phyloP scores from a whole-genome alignment of 768 basidiomycete species.

The Lentinus tigrinus region DNA sequence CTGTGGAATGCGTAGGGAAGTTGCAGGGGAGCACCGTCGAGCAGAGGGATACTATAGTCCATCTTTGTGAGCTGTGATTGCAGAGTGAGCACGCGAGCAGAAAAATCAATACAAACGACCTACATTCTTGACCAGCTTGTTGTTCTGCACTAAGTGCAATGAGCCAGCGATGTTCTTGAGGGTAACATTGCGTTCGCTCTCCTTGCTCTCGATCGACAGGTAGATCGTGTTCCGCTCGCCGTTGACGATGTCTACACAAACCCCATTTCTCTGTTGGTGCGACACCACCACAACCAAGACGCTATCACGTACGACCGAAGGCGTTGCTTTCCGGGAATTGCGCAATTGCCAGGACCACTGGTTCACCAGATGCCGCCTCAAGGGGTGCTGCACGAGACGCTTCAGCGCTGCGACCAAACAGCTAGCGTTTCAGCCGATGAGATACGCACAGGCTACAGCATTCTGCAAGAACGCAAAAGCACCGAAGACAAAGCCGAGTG shows the following conservation, averaged over 20 bases:
- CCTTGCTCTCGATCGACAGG: constrained; percentile 70
- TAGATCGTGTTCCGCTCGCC: constrained; percentile 73
- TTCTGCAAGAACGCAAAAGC: constrained; percentile 28
- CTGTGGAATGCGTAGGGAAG: constrained; percentile 76
- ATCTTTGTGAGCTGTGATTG: constrained; percentile 53
- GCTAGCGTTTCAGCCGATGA: background rate
- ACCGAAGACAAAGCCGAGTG: constrained; percentile 28
- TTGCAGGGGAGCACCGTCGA: constrained; percentile 57
- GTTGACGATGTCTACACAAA: constrained; percentile 72
- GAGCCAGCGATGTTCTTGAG: constrained; percentile 65
- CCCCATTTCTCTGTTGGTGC: background rate
- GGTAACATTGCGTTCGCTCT: constrained; percentile 66
- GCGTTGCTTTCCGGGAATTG: constrained; percentile 71
- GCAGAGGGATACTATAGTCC: constrained; percentile 50
- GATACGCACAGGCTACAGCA: constrained; percentile 29
- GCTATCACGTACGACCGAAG: constrained; percentile 63
- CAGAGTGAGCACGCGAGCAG: background rate
- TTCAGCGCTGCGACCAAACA: background rate
- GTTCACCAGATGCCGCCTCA: constrained; percentile 38
- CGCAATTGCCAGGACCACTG: constrained; percentile 53
- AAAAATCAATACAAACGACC: background rate
- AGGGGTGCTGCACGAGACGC: constrained; percentile 19
- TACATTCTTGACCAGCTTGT: constrained; percentile 68
- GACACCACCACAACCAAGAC: background rate
- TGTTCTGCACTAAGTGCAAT: constrained; percentile 62